phyloP scores from a whole-genome alignment of 1,284 basidiomycete species.

The Apiotrichum gracile region DNA sequence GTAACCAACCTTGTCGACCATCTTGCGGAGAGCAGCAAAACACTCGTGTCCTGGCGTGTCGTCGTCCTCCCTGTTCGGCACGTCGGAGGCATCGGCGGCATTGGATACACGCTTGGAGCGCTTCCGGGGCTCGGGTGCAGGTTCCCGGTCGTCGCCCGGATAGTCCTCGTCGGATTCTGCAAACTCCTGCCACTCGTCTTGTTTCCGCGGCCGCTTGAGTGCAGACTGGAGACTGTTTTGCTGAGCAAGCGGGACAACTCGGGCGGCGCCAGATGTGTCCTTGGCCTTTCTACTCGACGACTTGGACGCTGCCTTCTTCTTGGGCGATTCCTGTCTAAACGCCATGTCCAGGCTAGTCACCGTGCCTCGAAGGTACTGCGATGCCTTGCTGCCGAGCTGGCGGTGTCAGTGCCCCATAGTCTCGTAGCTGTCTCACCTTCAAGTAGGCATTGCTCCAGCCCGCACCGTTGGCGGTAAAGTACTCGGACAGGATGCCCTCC shows the following conservation, averaged over 20 bases:
- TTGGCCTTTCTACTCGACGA: not conserved
- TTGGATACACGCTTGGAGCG: not conserved
- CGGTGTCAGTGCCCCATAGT: not conserved
- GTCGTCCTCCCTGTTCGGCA: too few relatives aligned
- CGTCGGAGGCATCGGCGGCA: not conserved
- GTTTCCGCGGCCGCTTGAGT: not conserved
- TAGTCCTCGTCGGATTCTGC: constrained; percentile 33
- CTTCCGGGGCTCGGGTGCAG: not conserved
- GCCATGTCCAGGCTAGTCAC: not conserved
- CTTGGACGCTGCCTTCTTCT: not conserved
- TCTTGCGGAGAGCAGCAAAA: not conserved
- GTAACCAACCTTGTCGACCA: constrained; percentile 6
- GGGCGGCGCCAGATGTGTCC: not conserved
- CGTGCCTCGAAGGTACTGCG: not conserved
- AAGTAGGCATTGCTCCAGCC: constrained; percentile 46
- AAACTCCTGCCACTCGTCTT: not conserved
- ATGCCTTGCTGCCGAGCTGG: not conserved
- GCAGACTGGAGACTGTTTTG: not conserved
- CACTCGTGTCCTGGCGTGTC: too few relatives aligned
- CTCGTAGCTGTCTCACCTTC: constrained; percentile 24
- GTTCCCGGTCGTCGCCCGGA: constrained; percentile 56
- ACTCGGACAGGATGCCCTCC: constrained; percentile 37
- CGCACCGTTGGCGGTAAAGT: constrained; percentile 27
- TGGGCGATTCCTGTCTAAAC: not conserved
- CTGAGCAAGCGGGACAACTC: constrained; percentile 55